Evolutionary conservation across 164 flowering plant genomes (phyloP).

Genomic region (Cinnamomum chago): DNA sequence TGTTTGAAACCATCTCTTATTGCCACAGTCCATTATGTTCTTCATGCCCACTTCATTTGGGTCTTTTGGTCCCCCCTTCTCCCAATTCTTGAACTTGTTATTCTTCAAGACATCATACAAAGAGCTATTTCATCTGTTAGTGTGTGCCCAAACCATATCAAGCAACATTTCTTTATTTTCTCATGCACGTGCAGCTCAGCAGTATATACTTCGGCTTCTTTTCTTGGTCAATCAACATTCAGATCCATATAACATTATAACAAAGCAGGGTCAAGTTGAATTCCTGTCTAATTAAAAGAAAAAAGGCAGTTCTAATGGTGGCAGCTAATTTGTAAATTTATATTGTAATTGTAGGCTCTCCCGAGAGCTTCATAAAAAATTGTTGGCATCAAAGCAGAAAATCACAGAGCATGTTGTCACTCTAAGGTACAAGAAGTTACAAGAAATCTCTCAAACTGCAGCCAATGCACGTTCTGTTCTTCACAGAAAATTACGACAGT

Average conservation of each 20-base stretch:
- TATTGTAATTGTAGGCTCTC: conserved; percentile 41
- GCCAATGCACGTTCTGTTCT: conserved; percentile 62
- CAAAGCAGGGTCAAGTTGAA: too few relatives aligned
- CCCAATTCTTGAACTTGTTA: neutral
- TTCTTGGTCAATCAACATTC: too few relatives aligned
- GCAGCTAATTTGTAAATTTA: neutral
- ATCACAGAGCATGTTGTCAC: conserved; percentile 41
- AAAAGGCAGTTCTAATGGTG: neutral
- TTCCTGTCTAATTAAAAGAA: too few relatives aligned
- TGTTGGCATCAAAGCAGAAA: conserved; percentile 42
- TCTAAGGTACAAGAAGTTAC: conserved; percentile 39
- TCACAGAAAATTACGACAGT: conserved; percentile 47
- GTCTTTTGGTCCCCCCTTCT: neutral
- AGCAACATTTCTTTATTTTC: too few relatives aligned
- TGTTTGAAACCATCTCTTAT: too few relatives aligned
- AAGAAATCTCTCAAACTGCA: conserved; percentile 55
- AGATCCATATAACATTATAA: too few relatives aligned
- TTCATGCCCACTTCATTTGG: too few relatives aligned
- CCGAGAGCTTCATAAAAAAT: conserved; percentile 46
- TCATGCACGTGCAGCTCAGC: too few relatives aligned
- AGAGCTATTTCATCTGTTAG: neutral
- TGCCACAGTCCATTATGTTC: too few relatives aligned
- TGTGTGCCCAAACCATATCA: too few relatives aligned
- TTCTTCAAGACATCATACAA: too few relatives aligned
- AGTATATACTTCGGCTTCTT: too few relatives aligned